Percentiles rank a stretch among this genome's conserved stretches.
Evolutionary conservation across 108 stramenopile genomes (phyloP).

Genomic region (Schizochytrium sp.): DNA sequence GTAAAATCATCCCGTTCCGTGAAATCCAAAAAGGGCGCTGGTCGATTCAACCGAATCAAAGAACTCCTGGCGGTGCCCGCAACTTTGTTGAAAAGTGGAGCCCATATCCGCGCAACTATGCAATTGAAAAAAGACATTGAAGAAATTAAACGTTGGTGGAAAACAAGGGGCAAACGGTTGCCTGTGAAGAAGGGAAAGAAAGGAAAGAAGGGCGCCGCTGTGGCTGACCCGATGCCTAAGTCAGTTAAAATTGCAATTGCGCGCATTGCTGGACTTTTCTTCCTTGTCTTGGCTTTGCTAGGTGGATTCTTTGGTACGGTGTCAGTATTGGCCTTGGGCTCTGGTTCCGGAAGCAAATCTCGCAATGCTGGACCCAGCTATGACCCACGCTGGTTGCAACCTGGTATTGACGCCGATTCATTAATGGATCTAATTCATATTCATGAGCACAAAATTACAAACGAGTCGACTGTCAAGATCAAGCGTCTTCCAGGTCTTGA

Average conservation of each 20-base stretch:
- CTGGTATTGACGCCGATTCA: background rate
- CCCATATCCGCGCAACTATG: background rate
- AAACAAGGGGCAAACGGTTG: background rate
- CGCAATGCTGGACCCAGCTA: background rate
- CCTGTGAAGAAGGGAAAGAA: conserved; percentile 11
- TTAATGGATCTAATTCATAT: conserved; percentile 38
- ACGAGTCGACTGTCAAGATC: conserved; percentile 34
- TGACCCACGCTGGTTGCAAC: background rate
- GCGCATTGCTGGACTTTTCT: background rate
- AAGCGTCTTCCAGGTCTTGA: conserved; percentile 57
- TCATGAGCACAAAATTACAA: conserved; percentile 56
- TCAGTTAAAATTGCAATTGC: conserved; percentile 46
- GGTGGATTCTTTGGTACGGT: background rate
- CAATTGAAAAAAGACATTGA: conserved; percentile 20
- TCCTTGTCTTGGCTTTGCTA: background rate
- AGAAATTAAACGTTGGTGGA: conserved; percentile 25
- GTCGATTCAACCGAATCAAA: background rate
- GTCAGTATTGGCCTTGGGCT: background rate
- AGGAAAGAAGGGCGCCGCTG: background rate
- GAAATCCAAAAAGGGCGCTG: background rate
- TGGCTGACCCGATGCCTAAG: background rate
- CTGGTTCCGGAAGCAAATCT: background rate
- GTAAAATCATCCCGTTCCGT: background rate
- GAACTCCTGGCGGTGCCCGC: background rate
- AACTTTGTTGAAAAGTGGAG: background rate